These are phyloP conservation scores for Staphylotrichum longicolle DNA, from an alignment of 495 filamentous ascomycete genomes.

Conservation along the genomic window DNA sequence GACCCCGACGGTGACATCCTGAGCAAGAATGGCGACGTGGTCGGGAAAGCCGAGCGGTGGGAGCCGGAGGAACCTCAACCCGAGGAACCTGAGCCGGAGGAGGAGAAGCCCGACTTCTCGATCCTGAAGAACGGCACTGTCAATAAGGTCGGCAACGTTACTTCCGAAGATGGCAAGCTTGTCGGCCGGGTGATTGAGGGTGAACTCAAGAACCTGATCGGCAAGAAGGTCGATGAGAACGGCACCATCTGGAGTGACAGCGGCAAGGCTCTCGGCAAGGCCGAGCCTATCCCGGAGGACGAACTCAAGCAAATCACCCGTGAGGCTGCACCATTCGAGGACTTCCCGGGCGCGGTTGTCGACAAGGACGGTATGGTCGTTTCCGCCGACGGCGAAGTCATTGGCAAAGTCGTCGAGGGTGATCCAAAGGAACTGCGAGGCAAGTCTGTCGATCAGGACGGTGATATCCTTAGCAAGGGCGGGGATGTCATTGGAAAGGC, in stretches of 20 bases:
- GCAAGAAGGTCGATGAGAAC: slow-evolving; percentile 66
- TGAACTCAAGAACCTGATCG: slow-evolving; percentile 62
- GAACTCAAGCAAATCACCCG: slow-evolving; percentile 64
- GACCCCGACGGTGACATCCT: slow-evolving; percentile 83
- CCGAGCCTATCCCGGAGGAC: slow-evolving; percentile 70
- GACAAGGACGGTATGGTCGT: slow-evolving; percentile 67
- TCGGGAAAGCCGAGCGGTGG: slow-evolving; percentile 78
- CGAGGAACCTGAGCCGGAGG: neutral
- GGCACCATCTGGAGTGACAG: slow-evolving; percentile 73
- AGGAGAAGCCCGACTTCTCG: slow-evolving; percentile 55
- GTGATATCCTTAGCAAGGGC: slow-evolving; percentile 76
- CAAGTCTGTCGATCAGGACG: slow-evolving; percentile 76
- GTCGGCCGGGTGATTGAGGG: slow-evolving; percentile 70
- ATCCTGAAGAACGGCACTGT: slow-evolving; percentile 62
- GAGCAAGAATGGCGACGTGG: slow-evolving; percentile 74
- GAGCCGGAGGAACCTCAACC: slow-evolving; percentile 47
- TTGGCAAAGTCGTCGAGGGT: slow-evolving; percentile 72
- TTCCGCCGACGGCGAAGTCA: slow-evolving; percentile 53
- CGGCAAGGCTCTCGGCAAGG: slow-evolving; percentile 69
- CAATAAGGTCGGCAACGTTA: slow-evolving; percentile 79
- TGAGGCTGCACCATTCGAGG: slow-evolving; percentile 70
- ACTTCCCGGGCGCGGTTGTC: slow-evolving; percentile 66
- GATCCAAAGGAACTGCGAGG: slow-evolving; percentile 71
- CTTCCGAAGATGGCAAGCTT: slow-evolving; percentile 64
- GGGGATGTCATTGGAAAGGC: slow-evolving; percentile 79